These are phyloP conservation scores for Alternaria infectoria DNA, from an alignment of 2,329 filamentous ascomycete genomes.

Conservation along the genomic window DNA sequence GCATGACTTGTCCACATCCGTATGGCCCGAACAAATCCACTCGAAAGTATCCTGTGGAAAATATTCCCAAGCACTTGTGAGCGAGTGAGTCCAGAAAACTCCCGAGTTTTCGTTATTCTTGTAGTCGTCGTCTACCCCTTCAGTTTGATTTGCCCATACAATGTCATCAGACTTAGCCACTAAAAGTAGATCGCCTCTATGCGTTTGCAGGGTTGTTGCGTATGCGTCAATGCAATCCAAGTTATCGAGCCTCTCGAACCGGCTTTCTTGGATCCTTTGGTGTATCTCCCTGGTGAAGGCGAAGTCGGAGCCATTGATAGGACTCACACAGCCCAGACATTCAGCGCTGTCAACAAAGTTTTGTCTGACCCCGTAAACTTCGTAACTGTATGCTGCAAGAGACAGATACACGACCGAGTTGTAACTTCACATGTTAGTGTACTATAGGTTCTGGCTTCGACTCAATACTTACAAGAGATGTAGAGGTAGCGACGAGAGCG, in stretches of 20 bases:
- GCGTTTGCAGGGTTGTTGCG: conserved; percentile 12
- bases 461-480: not conserved
- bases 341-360: not conserved
- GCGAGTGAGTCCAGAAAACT: not conserved
- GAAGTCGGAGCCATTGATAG: not conserved
- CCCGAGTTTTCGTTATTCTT: not conserved
- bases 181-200: conserved; percentile 17
- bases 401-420: conserved; percentile 34
- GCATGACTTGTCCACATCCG: not conserved
- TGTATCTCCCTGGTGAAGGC: not conserved
- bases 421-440: conserved; percentile 17
- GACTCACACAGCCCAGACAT: not conserved
- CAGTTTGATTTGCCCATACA: not conserved
- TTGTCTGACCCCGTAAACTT: conserved; percentile 11
- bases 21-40: not conserved
- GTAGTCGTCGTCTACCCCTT: not conserved
- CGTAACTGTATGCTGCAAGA: conserved; percentile 22
- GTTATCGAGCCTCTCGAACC: conserved; percentile 1
- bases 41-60: not conserved
- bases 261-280: not conserved
- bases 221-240: conserved; percentile 25
- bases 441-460: not conserved
- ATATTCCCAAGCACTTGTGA: not conserved
- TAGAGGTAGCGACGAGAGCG: not conserved
- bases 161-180: conserved; percentile 7